Conservation (phyloP, 805 yeast species). For the Saccharomyces paradoxus region DNA sequence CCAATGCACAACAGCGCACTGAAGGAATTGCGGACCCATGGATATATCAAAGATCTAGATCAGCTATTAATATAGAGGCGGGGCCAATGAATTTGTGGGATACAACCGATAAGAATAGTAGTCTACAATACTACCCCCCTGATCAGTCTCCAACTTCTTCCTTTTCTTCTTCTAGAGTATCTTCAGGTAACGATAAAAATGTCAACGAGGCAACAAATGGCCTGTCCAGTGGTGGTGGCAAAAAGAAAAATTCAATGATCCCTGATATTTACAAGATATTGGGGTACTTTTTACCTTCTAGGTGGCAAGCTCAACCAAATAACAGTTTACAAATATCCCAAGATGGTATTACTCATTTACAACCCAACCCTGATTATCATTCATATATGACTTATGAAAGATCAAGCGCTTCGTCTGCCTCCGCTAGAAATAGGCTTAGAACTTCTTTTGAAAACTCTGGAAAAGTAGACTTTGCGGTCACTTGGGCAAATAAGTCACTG, state of each 20-base stretch:
- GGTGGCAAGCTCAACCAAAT: slow-evolving; percentile 22
- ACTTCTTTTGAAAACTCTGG: slow-evolving; percentile 12
- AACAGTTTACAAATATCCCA: slow-evolving; percentile 20
- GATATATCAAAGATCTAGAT: neutral
- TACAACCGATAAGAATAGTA: neutral
- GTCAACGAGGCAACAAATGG: neutral
- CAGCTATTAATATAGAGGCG: neutral
- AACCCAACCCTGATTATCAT: slow-evolving; percentile 24
- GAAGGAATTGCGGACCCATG: neutral
- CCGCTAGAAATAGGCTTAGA: slow-evolving; percentile 18
- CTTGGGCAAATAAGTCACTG: slow-evolving; percentile 24
- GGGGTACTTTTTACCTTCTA: slow-evolving; percentile 24
- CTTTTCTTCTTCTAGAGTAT: neutral
- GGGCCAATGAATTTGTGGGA: slow-evolving; percentile 4
- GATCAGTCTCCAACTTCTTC: neutral
- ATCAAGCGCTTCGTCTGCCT: slow-evolving; percentile 5
- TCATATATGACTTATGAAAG: slow-evolving; percentile 16
- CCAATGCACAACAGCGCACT: neutral
- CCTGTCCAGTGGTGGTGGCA: neutral
- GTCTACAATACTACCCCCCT: neutral
- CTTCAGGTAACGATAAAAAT: neutral
- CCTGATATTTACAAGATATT: slow-evolving; percentile 21
- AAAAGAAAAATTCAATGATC: slow-evolving; percentile 14
- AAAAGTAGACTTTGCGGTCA: slow-evolving; percentile 21
- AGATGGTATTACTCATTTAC: slow-evolving; percentile 23